Percentiles rank a stretch among this genome's conserved stretches.
These are phyloP conservation scores for Leccinum aurantiacum DNA, from an alignment of 768 basidiomycete genomes.

Conservation along the genomic window DNA sequence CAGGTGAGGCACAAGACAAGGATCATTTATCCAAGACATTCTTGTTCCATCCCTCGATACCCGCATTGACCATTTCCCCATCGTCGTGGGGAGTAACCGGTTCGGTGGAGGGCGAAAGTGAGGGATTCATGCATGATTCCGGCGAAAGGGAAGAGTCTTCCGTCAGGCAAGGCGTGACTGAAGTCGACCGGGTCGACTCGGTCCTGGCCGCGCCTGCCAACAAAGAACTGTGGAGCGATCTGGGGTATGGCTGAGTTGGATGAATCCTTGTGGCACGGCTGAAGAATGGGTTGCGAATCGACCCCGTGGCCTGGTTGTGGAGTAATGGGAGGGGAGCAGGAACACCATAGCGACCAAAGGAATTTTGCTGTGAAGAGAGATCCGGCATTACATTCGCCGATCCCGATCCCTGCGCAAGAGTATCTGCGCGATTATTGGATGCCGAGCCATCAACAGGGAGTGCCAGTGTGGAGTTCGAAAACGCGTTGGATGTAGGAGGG, in stretches of 20 bases:
- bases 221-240: neutral
- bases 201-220: neutral
- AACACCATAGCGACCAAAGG: neutral
- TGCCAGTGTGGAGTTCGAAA: neutral
- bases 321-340: neutral
- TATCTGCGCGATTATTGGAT: neutral
- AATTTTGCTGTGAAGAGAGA: neutral
- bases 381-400: neutral
- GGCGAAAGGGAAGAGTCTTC: neutral
- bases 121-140: neutral
- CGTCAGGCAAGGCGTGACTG: neutral
- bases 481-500: too few species aligned
- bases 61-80: slow-evolving; percentile 5
- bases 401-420: neutral
- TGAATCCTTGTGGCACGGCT: neutral
- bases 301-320: neutral
- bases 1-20: neutral
- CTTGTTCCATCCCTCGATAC: slow-evolving; percentile 10
- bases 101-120: neutral
- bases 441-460: neutral
- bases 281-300: neutral
- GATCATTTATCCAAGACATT: neutral
- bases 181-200: neutral
- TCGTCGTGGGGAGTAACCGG: neutral
- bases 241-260: too few species aligned